These are phyloP conservation scores for Scedosporium dehoogii DNA, from an alignment of 2,329 filamentous ascomycete species.

Conservation along the genomic window DNA sequence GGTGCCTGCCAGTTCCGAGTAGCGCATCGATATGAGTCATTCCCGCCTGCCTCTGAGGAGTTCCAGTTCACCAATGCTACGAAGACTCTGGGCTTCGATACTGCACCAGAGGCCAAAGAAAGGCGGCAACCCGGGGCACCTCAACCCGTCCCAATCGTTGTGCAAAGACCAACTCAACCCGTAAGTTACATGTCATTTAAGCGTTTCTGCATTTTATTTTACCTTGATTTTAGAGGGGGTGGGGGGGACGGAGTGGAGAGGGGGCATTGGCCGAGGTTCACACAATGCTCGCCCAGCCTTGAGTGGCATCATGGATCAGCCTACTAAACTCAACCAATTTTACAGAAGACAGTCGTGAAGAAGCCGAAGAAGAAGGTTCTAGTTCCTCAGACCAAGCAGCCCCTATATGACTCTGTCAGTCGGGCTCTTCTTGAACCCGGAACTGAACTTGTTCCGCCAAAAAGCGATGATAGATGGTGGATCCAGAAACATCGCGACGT, in stretches of 20 bases:
- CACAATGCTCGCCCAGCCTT: no score
- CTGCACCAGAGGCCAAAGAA: neutral
- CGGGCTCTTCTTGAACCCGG: slow-evolving; percentile 41
- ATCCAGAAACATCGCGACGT: slow-evolving; percentile 49
- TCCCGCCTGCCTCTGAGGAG: slow-evolving; percentile 20
- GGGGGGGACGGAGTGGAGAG: neutral
- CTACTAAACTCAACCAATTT: neutral
- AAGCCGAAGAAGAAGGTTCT: slow-evolving; percentile 18
- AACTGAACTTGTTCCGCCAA: slow-evolving; percentile 30
- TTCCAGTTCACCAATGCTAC: slow-evolving; percentile 4
- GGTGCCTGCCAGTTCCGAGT: slow-evolving; percentile 30
- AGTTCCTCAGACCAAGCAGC: slow-evolving; percentile 40
- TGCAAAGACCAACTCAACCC: neutral
- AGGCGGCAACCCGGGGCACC: neutral
- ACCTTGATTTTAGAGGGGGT: no score
- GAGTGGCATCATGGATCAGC: no score
- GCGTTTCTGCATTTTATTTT: no score
- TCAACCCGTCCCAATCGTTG: neutral
- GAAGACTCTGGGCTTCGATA: neutral
- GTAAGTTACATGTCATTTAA: neutral
- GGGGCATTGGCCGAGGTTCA: neutral
- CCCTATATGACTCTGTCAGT: slow-evolving; percentile 48
- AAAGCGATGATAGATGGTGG: slow-evolving; percentile 41
- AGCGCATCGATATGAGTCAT: slow-evolving; percentile 19
- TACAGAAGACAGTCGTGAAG: neutral